A percentile compares a stretch with the other conserved stretches of the same genome.
Conservation (phyloP, 2,329 filamentous ascomycete genomes). For the Aspergillus fumigatiaffinis region DNA sequence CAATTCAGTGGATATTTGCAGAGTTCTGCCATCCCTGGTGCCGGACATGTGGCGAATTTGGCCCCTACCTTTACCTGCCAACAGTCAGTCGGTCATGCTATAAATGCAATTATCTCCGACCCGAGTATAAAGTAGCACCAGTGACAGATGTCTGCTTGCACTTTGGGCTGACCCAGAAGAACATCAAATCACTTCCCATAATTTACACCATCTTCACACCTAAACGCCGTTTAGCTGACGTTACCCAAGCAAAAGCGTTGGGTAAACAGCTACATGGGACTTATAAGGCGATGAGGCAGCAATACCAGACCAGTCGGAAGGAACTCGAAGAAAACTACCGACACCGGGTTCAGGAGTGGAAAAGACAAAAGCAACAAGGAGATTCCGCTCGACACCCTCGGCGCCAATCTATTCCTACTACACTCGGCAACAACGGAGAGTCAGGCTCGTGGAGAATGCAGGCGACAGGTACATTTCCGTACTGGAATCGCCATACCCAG, state of each 20-base stretch:
- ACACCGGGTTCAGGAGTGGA: neutral
- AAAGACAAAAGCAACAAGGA: neutral
- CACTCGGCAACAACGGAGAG: neutral
- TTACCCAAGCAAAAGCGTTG: constrained; percentile 1
- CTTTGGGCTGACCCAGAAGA: neutral
- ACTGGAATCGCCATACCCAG: constrained; percentile 4
- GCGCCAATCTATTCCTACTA: neutral
- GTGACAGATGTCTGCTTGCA: neutral
- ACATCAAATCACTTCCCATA: constrained; percentile 2
- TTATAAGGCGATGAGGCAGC: neutral
- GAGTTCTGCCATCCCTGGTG: constrained; percentile 9
- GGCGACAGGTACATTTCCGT: constrained; percentile 5
- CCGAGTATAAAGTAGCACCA: constrained; percentile 1
- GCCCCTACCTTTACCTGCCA: constrained; percentile 9
- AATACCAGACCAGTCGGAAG: too few species aligned
- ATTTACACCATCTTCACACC: neutral
- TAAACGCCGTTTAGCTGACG: neutral
- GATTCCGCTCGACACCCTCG: neutral
- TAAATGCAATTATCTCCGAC: constrained; percentile 3
- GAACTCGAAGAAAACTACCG: neutral
- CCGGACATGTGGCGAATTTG: constrained; percentile 7
- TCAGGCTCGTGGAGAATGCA: neutral
- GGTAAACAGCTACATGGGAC: constrained; percentile 1
- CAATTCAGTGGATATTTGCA: constrained; percentile 2
- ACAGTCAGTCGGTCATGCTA: constrained; percentile 5